These are phyloP conservation scores for Phytophthora melonis DNA, from an alignment of 352 stramenopile species.

Conservation along the genomic window DNA sequence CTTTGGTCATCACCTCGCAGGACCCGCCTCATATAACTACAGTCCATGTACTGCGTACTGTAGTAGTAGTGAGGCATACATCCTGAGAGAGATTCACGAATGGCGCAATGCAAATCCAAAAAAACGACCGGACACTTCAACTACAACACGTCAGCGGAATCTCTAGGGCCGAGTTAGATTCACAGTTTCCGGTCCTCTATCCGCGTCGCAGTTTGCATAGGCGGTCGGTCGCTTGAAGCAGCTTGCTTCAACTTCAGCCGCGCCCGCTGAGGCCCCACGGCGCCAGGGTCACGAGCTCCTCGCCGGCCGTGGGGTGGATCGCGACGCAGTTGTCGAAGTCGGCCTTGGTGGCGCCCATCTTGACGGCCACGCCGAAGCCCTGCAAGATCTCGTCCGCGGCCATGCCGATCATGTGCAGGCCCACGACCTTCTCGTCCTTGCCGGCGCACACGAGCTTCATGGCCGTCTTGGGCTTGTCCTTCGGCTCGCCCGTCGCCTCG, in stretches of 20 bases:
- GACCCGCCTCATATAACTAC: too few species aligned
- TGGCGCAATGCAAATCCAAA: constrained; percentile 11
- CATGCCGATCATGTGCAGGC: constrained; percentile 96
- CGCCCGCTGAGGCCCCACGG: constrained; percentile 77
- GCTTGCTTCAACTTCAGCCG: constrained; percentile 19
- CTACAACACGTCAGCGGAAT: constrained; percentile 31
- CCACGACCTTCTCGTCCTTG: constrained; percentile 94
- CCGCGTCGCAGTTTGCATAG: constrained; percentile 15
- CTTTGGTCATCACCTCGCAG: background rate
- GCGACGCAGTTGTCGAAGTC: constrained; percentile 97
- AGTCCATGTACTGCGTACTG: too few species aligned
- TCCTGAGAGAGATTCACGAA: background rate
- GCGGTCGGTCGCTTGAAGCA: background rate
- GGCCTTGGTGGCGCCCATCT: constrained; percentile 98
- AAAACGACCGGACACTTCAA: constrained; percentile 9
- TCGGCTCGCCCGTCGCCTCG: constrained; percentile 35
- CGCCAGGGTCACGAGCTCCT: constrained; percentile 98
- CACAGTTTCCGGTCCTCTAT: constrained; percentile 14
- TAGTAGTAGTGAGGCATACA: too few species aligned
- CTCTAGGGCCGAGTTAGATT: constrained; percentile 4
- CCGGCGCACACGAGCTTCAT: constrained; percentile 96
- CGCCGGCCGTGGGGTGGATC: constrained; percentile 96
- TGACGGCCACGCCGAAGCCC: constrained; percentile 98
- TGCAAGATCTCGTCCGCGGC: constrained; percentile 98
- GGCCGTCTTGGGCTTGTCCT: constrained; percentile 92